Evolutionary conservation across 2,329 filamentous ascomycete species (phyloP), one percentile per base, ranked within the genome.

Genomic region (Fusarium dimerum): DNA sequence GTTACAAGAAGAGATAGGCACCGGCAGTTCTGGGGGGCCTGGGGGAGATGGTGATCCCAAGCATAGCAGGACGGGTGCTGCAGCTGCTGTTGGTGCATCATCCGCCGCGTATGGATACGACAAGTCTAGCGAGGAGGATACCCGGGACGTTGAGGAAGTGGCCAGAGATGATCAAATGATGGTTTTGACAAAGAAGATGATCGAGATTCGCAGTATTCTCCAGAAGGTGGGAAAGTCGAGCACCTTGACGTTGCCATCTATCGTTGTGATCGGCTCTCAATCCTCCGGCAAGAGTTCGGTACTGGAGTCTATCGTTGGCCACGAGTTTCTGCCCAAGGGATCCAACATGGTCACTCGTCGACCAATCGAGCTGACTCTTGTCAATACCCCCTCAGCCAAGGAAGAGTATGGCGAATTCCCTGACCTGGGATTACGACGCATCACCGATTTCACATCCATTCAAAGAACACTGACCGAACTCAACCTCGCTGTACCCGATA

Each of bases 131-230:
- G 84, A 88, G 36, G 84, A 93, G 36, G 84, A 87, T 57, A 72
- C 78, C 5, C 78, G 85, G 50, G 76, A 79, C 9, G 78, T 76
- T 17, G 84, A 87, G 50, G 85, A 89, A 66, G 79, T 82, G 45
- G 90, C 91, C 16, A 85, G 86, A 65, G 94, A 99, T 66, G 94
- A 99, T 69, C 94, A 99, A 73, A 99, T 99, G 93, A 99, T 99
- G 94, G 81, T 97, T 62, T 78, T 99, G 66, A 99, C 95, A 2
- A 93, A 94, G 76, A 97, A 97, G 76, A 99, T 99, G 94, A 99
- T 99, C 66, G 94, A 99, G 76, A 97, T 99, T 51, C 82, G 95
- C 61, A 92, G 87, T 61, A 90, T 99, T 51, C 79, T 99, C 20
- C 89, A 95, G 67, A 90, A 87, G 26, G 89, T 99, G 43, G 95